Evolutionary conservation across 495 filamentous ascomycete genomes (phyloP).

Genomic region (Thermothielavioides terrestris): DNA sequence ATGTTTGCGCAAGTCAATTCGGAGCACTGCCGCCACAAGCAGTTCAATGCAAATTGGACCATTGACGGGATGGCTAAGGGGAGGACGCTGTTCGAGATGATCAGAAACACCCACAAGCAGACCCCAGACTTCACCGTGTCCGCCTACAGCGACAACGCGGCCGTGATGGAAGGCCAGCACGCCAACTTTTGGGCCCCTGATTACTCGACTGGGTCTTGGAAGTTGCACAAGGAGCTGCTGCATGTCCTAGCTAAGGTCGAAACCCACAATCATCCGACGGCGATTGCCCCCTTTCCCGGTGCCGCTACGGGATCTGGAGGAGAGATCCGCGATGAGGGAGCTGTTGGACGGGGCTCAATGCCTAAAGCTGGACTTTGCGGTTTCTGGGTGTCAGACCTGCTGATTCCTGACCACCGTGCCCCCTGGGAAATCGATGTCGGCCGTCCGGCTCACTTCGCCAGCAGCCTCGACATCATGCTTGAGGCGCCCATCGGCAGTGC

Average conservation of each 20-base stretch:
- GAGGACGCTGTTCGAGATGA: conserved; percentile 85
- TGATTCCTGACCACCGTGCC: conserved; percentile 68
- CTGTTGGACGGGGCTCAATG: conserved; percentile 83
- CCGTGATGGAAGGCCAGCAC: conserved; percentile 70
- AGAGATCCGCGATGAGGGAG: conserved; percentile 89
- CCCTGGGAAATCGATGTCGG: conserved; percentile 92
- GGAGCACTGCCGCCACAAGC: conserved; percentile 66
- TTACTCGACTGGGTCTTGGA: conserved; percentile 78
- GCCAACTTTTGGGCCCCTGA: conserved; percentile 80
- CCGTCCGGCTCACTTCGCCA: conserved; percentile 84
- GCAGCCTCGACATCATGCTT: conserved; percentile 90
- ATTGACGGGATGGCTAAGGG: conserved; percentile 80
- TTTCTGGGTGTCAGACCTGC: conserved; percentile 88
- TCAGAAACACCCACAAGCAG: conserved; percentile 78
- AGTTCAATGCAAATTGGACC: conserved; percentile 97
- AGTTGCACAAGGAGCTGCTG: conserved; percentile 72
- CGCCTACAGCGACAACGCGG: conserved; percentile 95
- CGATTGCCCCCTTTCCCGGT: conserved; percentile 74
- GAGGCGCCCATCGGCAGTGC: conserved; percentile 93
- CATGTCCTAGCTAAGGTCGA: conserved; percentile 93
- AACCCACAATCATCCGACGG: conserved; percentile 96
- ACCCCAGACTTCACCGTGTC: conserved; percentile 75
- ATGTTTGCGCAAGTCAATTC: conserved; percentile 98
- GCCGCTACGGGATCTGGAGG: conserved; percentile 94
- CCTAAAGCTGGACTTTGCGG: conserved; percentile 90